phyloP scores from a whole-genome alignment of 345 rosid genomes.

The Firmiana major region DNA sequence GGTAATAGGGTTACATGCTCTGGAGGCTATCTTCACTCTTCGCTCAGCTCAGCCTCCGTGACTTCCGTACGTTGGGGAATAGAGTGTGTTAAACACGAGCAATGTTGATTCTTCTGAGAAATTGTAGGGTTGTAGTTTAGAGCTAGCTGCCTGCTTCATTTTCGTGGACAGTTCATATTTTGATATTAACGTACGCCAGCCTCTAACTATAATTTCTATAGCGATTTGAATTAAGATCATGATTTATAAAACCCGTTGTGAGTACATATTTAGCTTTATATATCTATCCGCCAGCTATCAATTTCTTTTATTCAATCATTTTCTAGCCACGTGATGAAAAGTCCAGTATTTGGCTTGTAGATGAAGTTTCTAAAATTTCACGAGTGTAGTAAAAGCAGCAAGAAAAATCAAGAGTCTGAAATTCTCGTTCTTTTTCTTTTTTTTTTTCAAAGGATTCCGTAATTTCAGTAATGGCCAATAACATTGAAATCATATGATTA shows the following conservation, averaged over 20 bases:
- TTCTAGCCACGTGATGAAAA: not conserved
- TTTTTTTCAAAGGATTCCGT: too few species aligned
- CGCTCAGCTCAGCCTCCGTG: not conserved
- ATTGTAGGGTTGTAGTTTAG: not conserved
- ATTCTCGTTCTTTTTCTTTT: too few species aligned
- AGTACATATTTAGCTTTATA: not conserved
- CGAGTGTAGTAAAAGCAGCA: not conserved
- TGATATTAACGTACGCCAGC: not conserved
- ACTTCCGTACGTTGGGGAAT: not conserved
- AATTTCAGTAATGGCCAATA: too few species aligned
- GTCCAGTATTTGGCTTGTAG: not conserved
- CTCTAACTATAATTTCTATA: not conserved
- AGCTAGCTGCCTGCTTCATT: not conserved
- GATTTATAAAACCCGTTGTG: not conserved
- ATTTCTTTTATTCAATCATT: not conserved
- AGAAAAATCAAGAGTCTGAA: too few species aligned
- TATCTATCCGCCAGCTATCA: not conserved
- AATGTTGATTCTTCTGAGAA: too few species aligned
- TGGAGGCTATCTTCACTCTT: too few species aligned
- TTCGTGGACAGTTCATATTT: constrained; percentile 10
- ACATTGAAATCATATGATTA: not conserved
- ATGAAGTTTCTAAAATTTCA: too few species aligned
- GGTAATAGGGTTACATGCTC: not conserved
- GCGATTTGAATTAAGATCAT: not conserved
- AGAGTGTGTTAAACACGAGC: constrained; percentile 6